A percentile compares a stretch with the other conserved stretches of the same genome.
phyloP scores from a whole-genome alignment of 2,329 filamentous ascomycete species.

The Fusarium sp. region DNA sequence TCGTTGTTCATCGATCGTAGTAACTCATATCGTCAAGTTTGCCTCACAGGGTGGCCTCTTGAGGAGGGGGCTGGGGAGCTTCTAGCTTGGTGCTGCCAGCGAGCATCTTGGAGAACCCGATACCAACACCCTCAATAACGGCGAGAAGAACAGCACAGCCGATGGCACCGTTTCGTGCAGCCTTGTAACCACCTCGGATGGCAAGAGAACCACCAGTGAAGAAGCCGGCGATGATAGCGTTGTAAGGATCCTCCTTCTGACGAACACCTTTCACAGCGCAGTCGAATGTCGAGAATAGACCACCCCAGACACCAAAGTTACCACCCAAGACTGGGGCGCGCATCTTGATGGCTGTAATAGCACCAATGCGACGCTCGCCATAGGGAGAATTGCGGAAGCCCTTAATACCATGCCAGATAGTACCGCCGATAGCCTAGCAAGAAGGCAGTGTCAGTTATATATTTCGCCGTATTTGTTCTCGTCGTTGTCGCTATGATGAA shows the following conservation, averaged over 20 bases:
- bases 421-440: conserved; percentile 76
- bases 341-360: conserved; percentile 97
- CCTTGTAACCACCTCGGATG: conserved; percentile 90
- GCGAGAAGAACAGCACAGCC: conserved; percentile 94
- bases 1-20: conserved; percentile 26
- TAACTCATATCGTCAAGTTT: conserved; percentile 23
- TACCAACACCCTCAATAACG: conserved; percentile 97
- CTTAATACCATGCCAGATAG: conserved; percentile 97
- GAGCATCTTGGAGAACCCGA: conserved; percentile 95
- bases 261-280: conserved; percentile 94
- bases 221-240: conserved; percentile 97
- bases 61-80: conserved; percentile 57
- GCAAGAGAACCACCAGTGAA: conserved; percentile 94
- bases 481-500: conserved; percentile 15
- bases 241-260: conserved; percentile 98
- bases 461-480: neutral
- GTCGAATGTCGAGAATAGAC: conserved; percentile 94
- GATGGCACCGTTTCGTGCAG: conserved; percentile 94
- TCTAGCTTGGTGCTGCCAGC: conserved; percentile 89
- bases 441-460: conserved; percentile 34
- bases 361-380: conserved; percentile 94
- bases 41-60: conserved; percentile 47
- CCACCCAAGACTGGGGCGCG: conserved; percentile 95
- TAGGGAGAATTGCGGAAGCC: conserved; percentile 91
- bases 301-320: conserved; percentile 98